A percentile compares a stretch with the other conserved stretches of the same genome.
phyloP scores from a whole-genome alignment of 345 rosid genomes.

The Gossypium raimondii region DNA sequence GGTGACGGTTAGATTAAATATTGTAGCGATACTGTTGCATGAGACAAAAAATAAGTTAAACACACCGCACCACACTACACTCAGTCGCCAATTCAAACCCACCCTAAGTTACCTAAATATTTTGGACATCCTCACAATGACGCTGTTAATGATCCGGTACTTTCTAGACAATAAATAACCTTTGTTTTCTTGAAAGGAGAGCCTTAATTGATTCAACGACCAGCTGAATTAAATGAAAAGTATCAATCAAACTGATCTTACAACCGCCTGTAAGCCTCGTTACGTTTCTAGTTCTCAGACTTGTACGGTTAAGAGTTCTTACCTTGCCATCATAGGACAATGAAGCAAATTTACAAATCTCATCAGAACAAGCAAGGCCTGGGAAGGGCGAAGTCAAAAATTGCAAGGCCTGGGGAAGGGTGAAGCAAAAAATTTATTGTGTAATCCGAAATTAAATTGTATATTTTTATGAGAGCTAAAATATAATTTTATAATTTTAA shows the following conservation, averaged over 20 bases:
- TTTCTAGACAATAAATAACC: neutral
- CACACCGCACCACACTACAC: too few relatives aligned
- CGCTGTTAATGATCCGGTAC: neutral
- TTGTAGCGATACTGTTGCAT: too few relatives aligned
- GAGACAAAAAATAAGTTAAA: too few relatives aligned
- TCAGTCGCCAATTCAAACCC: too few relatives aligned
- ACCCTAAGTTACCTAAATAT: neutral
- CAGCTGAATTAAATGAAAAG: slow-evolving; percentile 36
- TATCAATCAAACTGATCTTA: neutral
- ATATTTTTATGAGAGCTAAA: too few relatives aligned
- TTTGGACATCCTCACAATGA: neutral
- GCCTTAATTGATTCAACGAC: slow-evolving; percentile 68
- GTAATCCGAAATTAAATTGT: too few relatives aligned
- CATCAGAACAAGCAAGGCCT: slow-evolving; percentile 86
- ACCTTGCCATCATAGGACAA: slow-evolving; percentile 94
- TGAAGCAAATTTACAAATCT: slow-evolving; percentile 87
- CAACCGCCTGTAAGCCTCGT: neutral
- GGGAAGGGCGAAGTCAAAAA: neutral
- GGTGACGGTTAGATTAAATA: too few relatives aligned
- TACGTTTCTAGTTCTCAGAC: neutral
- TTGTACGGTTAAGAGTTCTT: slow-evolving; percentile 20
- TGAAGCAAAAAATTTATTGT: too few relatives aligned
- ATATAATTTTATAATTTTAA: too few relatives aligned
- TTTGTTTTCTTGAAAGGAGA: slow-evolving; percentile 43
- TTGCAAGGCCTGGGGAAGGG: slow-evolving; percentile 54